These are phyloP conservation scores for Phytophthora idaei DNA, from an alignment of 352 stramenopile genomes.

Conservation along the genomic window DNA sequence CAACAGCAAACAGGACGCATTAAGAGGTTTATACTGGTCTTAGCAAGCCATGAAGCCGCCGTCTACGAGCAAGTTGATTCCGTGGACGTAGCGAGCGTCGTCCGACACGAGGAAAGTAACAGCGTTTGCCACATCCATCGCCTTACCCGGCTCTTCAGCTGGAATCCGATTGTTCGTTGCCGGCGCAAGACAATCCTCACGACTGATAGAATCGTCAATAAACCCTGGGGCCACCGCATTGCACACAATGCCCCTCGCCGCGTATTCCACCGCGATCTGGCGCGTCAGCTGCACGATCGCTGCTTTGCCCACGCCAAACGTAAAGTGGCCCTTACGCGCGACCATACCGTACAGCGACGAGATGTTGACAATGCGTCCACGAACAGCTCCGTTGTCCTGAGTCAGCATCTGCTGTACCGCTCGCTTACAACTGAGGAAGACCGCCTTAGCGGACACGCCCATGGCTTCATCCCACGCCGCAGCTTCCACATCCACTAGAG, in stretches of 20 bases:
- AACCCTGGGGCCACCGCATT: slow-evolving; percentile 64
- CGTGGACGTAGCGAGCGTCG: slow-evolving; percentile 68
- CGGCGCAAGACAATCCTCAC: slow-evolving; percentile 58
- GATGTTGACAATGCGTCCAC: slow-evolving; percentile 70
- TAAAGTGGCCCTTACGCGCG: slow-evolving; percentile 63
- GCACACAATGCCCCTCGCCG: slow-evolving; percentile 60
- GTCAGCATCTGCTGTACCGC: slow-evolving; percentile 64
- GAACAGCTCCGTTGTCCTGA: slow-evolving; percentile 60
- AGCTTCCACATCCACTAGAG: slow-evolving; percentile 49
- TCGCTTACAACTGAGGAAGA: slow-evolving; percentile 76
- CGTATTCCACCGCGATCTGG: slow-evolving; percentile 69
- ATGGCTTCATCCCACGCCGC: slow-evolving; percentile 63
- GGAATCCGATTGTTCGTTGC: slow-evolving; percentile 55
- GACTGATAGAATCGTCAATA: slow-evolving; percentile 70
- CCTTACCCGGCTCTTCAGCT: slow-evolving; percentile 59
- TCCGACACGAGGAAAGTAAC: slow-evolving; percentile 74
- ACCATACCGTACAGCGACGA: slow-evolving; percentile 68
- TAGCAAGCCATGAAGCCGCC: slow-evolving; percentile 62
- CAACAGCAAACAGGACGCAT: slow-evolving; percentile 5
- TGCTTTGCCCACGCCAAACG: slow-evolving; percentile 69
- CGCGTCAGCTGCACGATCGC: slow-evolving; percentile 69
- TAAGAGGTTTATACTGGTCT: slow-evolving; percentile 2
- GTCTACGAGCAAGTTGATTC: slow-evolving; percentile 66
- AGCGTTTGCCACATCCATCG: slow-evolving; percentile 67
- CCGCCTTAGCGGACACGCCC: slow-evolving; percentile 63